Evolutionary conservation across 495 filamentous ascomycete species (phyloP).

Genomic region (Venustampulla echinocandica): DNA sequence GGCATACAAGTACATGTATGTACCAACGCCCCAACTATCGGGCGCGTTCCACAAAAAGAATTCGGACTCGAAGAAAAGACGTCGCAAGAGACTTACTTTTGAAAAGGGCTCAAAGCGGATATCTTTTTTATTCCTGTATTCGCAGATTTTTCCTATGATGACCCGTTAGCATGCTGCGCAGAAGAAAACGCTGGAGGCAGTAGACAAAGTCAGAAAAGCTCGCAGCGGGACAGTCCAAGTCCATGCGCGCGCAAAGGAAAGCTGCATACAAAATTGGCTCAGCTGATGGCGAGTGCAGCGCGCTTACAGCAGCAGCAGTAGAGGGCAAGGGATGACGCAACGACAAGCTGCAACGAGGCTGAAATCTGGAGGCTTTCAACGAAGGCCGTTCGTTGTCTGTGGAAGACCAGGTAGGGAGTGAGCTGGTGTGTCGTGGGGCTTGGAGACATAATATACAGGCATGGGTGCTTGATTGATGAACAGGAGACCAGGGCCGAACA

Average conservation of each 20-base stretch:
- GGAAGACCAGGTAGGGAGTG: conserved; percentile 20
- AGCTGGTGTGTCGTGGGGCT: conserved; percentile 15
- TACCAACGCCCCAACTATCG: too few species aligned
- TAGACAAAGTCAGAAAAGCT: neutral
- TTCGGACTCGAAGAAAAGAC: too few species aligned
- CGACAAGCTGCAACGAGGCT: conserved; percentile 13
- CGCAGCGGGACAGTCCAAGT: neutral
- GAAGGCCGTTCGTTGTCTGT: conserved; percentile 16
- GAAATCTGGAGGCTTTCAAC: conserved; percentile 13
- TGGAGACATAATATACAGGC: conserved; percentile 22
- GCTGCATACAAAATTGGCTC: conserved; percentile 15
- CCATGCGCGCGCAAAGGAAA: conserved; percentile 12
- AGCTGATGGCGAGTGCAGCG: conserved; percentile 3
- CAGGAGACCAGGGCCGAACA: neutral
- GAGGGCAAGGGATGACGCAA: conserved; percentile 14
- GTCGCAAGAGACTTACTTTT: too few species aligned
- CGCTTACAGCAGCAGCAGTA: conserved; percentile 10
- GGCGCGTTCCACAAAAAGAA: too few species aligned
- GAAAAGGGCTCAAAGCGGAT: too few species aligned
- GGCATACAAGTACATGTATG: neutral
- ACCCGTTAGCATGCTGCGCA: too few species aligned
- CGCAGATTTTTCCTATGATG: too few species aligned
- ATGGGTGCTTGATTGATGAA: conserved; percentile 24
- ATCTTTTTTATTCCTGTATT: too few species aligned
- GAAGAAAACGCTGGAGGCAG: neutral